phyloP scores from a whole-genome alignment of 2,329 filamentous ascomycete genomes.

The Cercospora sp. region DNA sequence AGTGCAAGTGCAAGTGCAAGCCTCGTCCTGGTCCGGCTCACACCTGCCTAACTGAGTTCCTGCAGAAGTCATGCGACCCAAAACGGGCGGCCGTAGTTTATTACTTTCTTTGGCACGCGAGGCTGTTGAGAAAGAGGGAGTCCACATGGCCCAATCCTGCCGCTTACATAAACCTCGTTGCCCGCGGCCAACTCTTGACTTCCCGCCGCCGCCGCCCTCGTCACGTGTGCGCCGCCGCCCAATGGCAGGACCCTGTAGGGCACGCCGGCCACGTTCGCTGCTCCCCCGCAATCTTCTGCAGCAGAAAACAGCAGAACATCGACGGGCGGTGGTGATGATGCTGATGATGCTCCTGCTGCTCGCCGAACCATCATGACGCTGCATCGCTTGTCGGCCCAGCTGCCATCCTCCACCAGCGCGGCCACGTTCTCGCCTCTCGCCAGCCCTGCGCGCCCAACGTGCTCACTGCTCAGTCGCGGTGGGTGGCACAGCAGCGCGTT shows the following conservation, averaged over 20 bases:
- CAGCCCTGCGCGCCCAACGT: background rate
- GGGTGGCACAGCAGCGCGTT: slow-evolving; percentile 8
- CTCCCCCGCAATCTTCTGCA: background rate
- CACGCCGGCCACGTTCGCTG: background rate
- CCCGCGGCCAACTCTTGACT: slow-evolving; percentile 1
- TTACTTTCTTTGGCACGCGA: background rate
- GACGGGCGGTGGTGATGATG: background rate
- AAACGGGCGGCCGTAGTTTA: too few relatives aligned
- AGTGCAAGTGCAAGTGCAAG: too few relatives aligned
- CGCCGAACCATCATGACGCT: background rate
- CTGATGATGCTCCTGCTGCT: background rate
- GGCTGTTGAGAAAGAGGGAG: background rate
- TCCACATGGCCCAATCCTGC: slow-evolving; percentile 1
- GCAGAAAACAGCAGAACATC: background rate
- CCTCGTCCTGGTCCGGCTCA: background rate
- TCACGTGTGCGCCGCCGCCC: background rate
- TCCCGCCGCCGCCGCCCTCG: background rate
- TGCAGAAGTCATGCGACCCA: background rate
- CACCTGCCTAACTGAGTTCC: slow-evolving; percentile 1
- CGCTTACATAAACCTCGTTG: background rate
- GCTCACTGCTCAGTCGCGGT: background rate
- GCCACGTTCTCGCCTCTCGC: background rate
- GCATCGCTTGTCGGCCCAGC: background rate
- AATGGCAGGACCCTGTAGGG: background rate
- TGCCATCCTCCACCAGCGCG: background rate